Evolutionary conservation across 106 monocot genomes (phyloP).

Genomic region (Allium cepa): DNA sequence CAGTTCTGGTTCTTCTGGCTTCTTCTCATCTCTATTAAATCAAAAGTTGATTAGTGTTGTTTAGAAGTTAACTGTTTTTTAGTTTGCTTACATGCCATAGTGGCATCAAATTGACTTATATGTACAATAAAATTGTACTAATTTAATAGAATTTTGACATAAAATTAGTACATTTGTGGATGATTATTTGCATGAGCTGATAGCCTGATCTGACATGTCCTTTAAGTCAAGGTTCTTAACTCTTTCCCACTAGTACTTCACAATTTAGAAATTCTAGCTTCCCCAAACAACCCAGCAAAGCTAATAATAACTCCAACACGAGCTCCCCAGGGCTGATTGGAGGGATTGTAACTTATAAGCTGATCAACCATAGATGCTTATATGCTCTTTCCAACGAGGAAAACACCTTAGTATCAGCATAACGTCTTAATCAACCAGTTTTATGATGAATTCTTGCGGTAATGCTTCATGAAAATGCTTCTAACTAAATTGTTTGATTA

Average conservation of each 20-base stretch:
- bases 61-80: background rate
- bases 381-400: too few species aligned
- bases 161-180: background rate
- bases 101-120: background rate
- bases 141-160: background rate
- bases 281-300: too few species aligned
- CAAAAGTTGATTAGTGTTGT: background rate
- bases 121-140: background rate
- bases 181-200: background rate
- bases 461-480: background rate
- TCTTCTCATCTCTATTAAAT: slow-evolving; percentile 73
- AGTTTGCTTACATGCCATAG: background rate
- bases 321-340: too few species aligned
- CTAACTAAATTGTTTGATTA: background rate
- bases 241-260: too few species aligned
- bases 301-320: too few species aligned
- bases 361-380: too few species aligned
- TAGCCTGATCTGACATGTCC: too few species aligned
- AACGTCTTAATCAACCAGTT: too few species aligned
- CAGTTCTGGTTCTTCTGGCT: slow-evolving; percentile 67
- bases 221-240: too few species aligned
- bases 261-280: too few species aligned
- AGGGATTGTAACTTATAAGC: too few species aligned
- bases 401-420: too few species aligned
- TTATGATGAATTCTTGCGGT: background rate